Evolutionary conservation across 148 eudicot genomes (phyloP), one percentile per base, ranked within the genome.

Genomic region (Persicaria maculosa): DNA sequence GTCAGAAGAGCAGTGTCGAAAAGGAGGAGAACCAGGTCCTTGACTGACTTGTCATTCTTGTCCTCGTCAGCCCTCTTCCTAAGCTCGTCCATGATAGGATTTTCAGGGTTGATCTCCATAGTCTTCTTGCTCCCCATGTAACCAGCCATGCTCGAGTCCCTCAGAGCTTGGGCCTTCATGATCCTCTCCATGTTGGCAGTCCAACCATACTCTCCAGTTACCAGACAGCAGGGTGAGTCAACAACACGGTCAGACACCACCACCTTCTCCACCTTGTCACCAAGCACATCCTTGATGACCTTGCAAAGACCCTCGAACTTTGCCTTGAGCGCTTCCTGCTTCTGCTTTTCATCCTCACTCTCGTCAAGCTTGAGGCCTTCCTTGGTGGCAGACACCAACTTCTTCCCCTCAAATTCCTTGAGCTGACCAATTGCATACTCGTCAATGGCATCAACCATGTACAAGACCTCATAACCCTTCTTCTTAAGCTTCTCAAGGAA

Each of bases 121-220:
- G 84, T 81, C 78, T 81, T 81, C 80, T 81, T 77, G 80, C 80
- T 77, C 0, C 76, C 71, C 84, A 81, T 78, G 78, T 81, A 81
- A 20, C 75, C 65, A 15, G 57, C 57, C 84, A 73, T 72, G 73
- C 79, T 78, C n/a, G 50, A 72, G 58, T 77, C 84, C 44, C 75
- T 77, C 73, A 81, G n/a, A 53, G 80, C 78, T 58, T 77, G 78
- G 15, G 83, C 80, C 57, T 77, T 77, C 79, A 77, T 72, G 75
- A 80, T 77, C 59, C 83, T 74, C 62, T 80, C 83, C 83, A 80
- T 80, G 74, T 80, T 80, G 0, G 83, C 79, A 0, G 83, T 73
- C 83, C 79, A 80, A 1, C 83, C 83, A 50, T 76, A 77, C 59
- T 79, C 81, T 1, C 81, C 81, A 0, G 81, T 79, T 1, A 79